Percentiles rank a stretch among this genome's conserved stretches.
These are phyloP conservation scores for Fomitopsis schrenkii DNA, from an alignment of 1,284 basidiomycete species.

Conservation along the genomic window DNA sequence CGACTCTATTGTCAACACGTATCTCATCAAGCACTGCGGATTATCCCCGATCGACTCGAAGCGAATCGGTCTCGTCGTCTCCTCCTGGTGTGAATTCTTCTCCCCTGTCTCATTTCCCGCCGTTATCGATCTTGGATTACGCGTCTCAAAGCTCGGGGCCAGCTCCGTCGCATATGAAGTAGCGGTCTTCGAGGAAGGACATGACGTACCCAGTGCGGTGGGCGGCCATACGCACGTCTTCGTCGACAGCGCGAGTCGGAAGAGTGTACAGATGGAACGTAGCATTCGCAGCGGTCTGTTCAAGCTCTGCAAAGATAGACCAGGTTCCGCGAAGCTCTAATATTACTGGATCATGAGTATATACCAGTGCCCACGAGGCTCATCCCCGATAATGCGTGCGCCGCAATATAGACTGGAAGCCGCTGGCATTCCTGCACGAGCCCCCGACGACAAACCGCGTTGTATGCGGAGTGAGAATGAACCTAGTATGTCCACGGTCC, in stretches of 20 bases:
- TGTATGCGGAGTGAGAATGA: too few relatives aligned
- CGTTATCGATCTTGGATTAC: constrained; percentile 60
- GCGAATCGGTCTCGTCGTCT: constrained; percentile 67
- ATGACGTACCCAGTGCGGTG: constrained; percentile 51
- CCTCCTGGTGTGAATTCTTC: constrained; percentile 71
- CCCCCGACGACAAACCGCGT: too few relatives aligned
- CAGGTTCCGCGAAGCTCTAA: too few relatives aligned
- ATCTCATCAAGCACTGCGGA: constrained; percentile 57
- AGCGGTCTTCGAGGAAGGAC: constrained; percentile 57
- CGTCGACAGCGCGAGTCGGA: constrained; percentile 53
- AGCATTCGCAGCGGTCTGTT: constrained; percentile 39
- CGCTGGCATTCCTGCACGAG: too few relatives aligned
- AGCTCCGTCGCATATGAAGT: constrained; percentile 76
- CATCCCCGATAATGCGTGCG: too few relatives aligned
- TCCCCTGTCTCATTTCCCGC: constrained; percentile 65
- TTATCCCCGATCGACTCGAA: constrained; percentile 34
- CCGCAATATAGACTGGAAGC: too few relatives aligned
- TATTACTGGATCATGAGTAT: too few relatives aligned
- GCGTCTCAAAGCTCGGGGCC: constrained; percentile 58
- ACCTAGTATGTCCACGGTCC: too few relatives aligned
- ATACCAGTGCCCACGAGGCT: too few relatives aligned
- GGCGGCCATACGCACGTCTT: constrained; percentile 83
- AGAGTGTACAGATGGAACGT: constrained; percentile 43
- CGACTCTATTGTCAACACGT: constrained; percentile 73
- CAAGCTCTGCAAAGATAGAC: constrained; percentile 19